A percentile compares a stretch with the other conserved stretches of the same genome.
These are phyloP conservation scores for Pseudohyphozyma bogoriensis DNA, from an alignment of 768 basidiomycete genomes.

Conservation along the genomic window DNA sequence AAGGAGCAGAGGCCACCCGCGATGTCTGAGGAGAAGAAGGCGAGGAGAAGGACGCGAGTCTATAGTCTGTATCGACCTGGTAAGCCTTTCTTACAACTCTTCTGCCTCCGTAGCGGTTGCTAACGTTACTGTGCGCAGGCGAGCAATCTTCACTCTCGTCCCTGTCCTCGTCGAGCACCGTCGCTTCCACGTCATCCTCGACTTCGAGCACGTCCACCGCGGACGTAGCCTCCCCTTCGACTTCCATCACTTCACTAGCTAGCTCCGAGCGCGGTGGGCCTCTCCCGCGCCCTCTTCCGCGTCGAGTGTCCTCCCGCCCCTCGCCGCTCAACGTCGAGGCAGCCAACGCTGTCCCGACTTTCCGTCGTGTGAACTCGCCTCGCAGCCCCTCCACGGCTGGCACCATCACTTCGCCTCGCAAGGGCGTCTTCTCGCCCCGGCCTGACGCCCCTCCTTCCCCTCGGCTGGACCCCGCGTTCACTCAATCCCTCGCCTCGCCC, in stretches of 20 bases:
- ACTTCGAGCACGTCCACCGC: background rate
- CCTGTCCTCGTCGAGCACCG: background rate
- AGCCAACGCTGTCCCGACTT: slow-evolving; percentile 8
- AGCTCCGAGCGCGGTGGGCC: background rate
- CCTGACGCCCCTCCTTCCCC: background rate
- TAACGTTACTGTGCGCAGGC: too few relatives aligned
- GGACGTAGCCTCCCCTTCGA: background rate
- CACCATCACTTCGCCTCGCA: background rate
- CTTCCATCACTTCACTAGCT: background rate
- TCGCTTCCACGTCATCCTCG: background rate
- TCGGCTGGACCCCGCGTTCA: background rate
- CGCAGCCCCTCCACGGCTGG: slow-evolving; percentile 7
- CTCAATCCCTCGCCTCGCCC: background rate
- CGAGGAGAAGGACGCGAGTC: slow-evolving; percentile 16
- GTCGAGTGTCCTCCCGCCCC: slow-evolving; percentile 20
- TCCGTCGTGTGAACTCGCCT: background rate
- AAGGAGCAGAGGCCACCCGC: background rate
- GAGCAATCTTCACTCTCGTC: background rate
- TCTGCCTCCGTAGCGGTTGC: background rate
- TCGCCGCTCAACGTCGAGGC: slow-evolving; percentile 17
- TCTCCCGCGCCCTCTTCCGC: slow-evolving; percentile 6
- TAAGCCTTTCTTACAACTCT: background rate
- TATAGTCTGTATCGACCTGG: slow-evolving; percentile 18
- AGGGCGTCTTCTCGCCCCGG: background rate
- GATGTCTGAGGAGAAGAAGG: background rate